Base-by-base conservation (phyloP, 2,329 filamentous ascomycete genomes). In the Fonsecaea nubica region DNA sequence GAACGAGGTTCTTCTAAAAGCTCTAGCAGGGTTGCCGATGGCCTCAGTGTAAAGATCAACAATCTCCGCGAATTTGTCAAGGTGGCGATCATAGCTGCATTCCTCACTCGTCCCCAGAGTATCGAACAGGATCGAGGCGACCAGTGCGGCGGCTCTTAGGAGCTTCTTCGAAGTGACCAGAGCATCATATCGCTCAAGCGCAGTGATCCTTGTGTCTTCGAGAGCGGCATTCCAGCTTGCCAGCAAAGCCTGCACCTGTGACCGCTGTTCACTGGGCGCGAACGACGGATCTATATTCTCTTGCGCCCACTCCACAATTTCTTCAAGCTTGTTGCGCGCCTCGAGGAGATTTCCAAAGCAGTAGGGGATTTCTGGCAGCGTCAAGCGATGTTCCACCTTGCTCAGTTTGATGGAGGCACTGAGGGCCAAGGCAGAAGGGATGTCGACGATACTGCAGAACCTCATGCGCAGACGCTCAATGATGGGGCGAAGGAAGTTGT, bases 31-130 rank as follows among this genome's bases (percentile, higher is more conserved):
- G 18, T 72, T 33, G n/a, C 72, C 69, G 13, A 76, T 70, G 0
- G 71, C 72, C 45, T 71, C 72, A 30, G 60, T 61, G 45, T 73
- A 73, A 3, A 76, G 63, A 4, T 69, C 61, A 9, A 74, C 66
- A 32, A 76, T 72, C 30, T 74, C 69, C 40, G 71, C 68, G 48
- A 76, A 76, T 9, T 64, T 68, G 18, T 67, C 38, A 36, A 71
- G 66, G 56, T 73, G 72, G 8, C 61, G 62, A 48, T 76, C 75
- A 67, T 72, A 76, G 15, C 63, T 56, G 10, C 68, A 73, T 33
- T 71, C 62, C 8, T 70, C 56, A 6, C 58, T 50, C 1, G 63
- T 57, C 15, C 71, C 69, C 12, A 71, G 36, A 1, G 68, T 72
- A 45, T 72, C 70, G 32, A 69, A 63, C 8, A 72, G 64, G 25